Conservation (phyloP, 2,329 filamentous ascomycete species). For the Aspergillus clavatus region DNA sequence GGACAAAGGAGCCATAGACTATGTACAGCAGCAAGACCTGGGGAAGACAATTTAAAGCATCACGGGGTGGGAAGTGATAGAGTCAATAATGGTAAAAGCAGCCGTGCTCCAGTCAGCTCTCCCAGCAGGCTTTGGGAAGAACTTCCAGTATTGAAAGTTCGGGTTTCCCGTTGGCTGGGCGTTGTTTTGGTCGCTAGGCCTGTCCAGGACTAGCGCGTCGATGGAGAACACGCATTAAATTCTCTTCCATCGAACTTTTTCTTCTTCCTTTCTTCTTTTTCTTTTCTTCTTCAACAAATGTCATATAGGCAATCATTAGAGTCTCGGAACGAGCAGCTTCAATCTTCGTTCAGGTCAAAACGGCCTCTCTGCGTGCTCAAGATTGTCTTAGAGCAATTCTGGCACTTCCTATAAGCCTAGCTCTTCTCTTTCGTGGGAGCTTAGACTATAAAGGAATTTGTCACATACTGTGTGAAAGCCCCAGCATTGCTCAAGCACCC, state of each 20-base stretch:
- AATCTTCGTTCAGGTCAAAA: slow-evolving; percentile 90
- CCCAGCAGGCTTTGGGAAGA: background rate
- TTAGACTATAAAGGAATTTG: slow-evolving; percentile 48
- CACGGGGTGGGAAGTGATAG: background rate
- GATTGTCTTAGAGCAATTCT: slow-evolving; percentile 79
- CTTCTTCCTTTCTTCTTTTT: slow-evolving; percentile 39
- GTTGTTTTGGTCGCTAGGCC: background rate
- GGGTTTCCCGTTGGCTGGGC: slow-evolving; percentile 3
- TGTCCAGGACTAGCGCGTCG: slow-evolving; percentile 28
- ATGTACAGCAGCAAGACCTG: background rate
- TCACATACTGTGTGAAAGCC: slow-evolving; percentile 29
- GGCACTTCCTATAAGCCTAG: slow-evolving; percentile 71
- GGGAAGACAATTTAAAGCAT: background rate
- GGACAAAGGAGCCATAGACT: slow-evolving; percentile 38
- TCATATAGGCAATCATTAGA: slow-evolving; percentile 91
- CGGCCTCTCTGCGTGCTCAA: slow-evolving; percentile 92
- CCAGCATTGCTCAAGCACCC: background rate
- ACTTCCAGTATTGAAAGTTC: background rate
- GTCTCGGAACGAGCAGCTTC: slow-evolving; percentile 85
- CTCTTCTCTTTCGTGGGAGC: slow-evolving; percentile 49
- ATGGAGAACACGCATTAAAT: slow-evolving; percentile 21
- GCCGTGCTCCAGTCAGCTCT: background rate
- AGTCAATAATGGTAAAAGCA: background rate
- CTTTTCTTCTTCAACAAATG: slow-evolving; percentile 52
- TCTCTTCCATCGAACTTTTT: slow-evolving; percentile 24